Evolutionary conservation across 805 yeast species (phyloP).

Genomic region (Cyberlindnera mycetangii): DNA sequence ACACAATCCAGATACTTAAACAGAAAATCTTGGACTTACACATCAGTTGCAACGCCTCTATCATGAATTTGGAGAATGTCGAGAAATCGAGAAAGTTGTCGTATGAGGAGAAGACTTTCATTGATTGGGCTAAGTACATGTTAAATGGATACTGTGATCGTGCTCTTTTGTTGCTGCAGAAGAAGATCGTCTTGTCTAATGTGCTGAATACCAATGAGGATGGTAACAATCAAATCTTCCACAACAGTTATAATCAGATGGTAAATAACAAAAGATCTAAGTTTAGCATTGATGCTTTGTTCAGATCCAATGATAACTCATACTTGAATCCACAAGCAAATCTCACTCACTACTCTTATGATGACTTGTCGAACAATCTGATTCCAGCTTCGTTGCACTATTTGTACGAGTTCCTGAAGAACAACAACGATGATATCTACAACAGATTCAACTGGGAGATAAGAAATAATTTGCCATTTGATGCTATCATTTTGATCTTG

Average conservation of each 20-base stretch:
- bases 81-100: conserved; percentile 36
- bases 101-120: conserved; percentile 37
- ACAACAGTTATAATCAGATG: conserved; percentile 29
- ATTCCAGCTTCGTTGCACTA: conserved; percentile 57
- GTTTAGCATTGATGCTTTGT: conserved; percentile 25
- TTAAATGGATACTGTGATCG: conserved; percentile 54
- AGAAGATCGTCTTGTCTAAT: conserved; percentile 33
- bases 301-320: conserved; percentile 15
- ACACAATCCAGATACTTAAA: conserved; percentile 42
- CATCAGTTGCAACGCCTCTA: conserved; percentile 47
- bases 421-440: conserved; percentile 44
- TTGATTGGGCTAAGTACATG: conserved; percentile 46
- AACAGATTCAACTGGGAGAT: conserved; percentile 61
- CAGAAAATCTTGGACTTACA: conserved; percentile 48
- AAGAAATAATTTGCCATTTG: conserved; percentile 58
- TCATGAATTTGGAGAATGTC: conserved; percentile 37
- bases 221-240: conserved; percentile 25
- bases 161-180: conserved; percentile 41
- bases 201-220: conserved; percentile 27
- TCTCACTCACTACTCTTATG: conserved; percentile 40
- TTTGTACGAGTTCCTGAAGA: conserved; percentile 50
- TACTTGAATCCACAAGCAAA: conserved; percentile 13
- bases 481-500: conserved; percentile 50
- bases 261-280: conserved; percentile 27
- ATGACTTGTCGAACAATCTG: conserved; percentile 48